A percentile compares a stretch with the other conserved stretches of the same genome.
phyloP scores from a whole-genome alignment of 305 asterid species.

The Fraxinus ornus region DNA sequence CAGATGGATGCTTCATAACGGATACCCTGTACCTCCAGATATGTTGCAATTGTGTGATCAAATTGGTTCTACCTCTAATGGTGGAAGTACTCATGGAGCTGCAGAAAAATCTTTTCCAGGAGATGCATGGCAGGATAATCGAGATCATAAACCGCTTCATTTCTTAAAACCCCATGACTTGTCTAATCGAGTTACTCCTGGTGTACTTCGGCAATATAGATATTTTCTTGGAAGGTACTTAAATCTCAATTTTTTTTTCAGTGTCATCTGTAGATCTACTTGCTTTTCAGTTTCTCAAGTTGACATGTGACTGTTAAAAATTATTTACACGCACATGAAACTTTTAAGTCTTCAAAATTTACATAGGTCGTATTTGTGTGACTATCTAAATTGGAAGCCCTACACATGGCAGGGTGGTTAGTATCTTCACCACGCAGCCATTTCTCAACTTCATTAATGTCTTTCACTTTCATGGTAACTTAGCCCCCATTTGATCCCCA shows the following conservation, averaged over 20 bases:
- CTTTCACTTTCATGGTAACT: neutral
- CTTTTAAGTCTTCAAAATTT: constrained; percentile 3
- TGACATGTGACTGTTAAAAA: neutral
- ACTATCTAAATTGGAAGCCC: neutral
- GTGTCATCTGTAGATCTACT: constrained; percentile 3
- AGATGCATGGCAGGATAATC: constrained; percentile 40
- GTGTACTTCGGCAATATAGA: constrained; percentile 66
- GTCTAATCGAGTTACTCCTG: constrained; percentile 70
- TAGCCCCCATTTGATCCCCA: no score
- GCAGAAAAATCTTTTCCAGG: constrained; percentile 37
- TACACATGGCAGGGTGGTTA: neutral
- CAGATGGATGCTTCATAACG: constrained; percentile 98
- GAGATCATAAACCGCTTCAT: constrained; percentile 40
- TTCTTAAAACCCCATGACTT: constrained; percentile 51
- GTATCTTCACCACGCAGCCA: neutral
- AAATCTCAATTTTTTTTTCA: constrained; percentile 13
- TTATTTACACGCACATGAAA: neutral
- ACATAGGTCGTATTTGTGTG: neutral
- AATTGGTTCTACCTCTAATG: constrained; percentile 64
- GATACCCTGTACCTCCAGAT: constrained; percentile 92
- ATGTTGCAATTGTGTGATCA: constrained; percentile 81
- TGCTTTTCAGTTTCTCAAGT: constrained; percentile 8
- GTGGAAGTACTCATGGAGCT: constrained; percentile 33
- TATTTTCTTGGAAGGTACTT: constrained; percentile 89
- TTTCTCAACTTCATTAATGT: neutral